Conservation (phyloP, 2,329 filamentous ascomycete genomes). For the Ustulina deusta region DNA sequence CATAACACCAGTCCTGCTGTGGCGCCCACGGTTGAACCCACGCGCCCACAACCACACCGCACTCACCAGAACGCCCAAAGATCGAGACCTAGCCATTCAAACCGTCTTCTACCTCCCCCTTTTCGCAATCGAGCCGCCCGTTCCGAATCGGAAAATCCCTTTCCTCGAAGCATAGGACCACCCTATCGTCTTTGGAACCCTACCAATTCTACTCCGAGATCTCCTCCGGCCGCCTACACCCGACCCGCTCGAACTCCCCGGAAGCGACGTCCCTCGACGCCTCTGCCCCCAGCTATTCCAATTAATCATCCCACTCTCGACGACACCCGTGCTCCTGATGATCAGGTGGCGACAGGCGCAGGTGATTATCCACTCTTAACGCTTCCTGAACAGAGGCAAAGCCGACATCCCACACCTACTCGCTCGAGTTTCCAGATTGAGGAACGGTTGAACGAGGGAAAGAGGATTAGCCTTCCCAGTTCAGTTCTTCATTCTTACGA, state of each 20-base stretch:
- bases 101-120: constrained; percentile 52
- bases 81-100: constrained; percentile 38
- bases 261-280: constrained; percentile 64
- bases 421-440: constrained; percentile 66
- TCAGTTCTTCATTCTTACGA: constrained; percentile 68
- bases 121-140: constrained; percentile 59
- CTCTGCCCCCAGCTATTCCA: constrained; percentile 64
- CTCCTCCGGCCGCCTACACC: constrained; percentile 46
- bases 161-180: constrained; percentile 55
- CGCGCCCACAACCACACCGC: constrained; percentile 39
- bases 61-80: constrained; percentile 44
- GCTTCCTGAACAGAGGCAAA: constrained; percentile 63
- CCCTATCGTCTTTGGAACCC: constrained; percentile 71
- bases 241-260: constrained; percentile 47
- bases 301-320: constrained; percentile 60
- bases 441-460: constrained; percentile 58
- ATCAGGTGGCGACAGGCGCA: constrained; percentile 55
- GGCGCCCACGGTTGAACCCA: constrained; percentile 11
- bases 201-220: constrained; percentile 68
- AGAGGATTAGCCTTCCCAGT: constrained; percentile 65
- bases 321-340: constrained; percentile 52
- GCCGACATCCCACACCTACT: constrained; percentile 57
- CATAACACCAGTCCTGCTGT: not conserved
- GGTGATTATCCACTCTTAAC: constrained; percentile 65
- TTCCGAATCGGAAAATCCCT: constrained; percentile 46